Base-by-base conservation (phyloP, 1,284 basidiomycete species). In the Gymnopus androsaceus region DNA sequence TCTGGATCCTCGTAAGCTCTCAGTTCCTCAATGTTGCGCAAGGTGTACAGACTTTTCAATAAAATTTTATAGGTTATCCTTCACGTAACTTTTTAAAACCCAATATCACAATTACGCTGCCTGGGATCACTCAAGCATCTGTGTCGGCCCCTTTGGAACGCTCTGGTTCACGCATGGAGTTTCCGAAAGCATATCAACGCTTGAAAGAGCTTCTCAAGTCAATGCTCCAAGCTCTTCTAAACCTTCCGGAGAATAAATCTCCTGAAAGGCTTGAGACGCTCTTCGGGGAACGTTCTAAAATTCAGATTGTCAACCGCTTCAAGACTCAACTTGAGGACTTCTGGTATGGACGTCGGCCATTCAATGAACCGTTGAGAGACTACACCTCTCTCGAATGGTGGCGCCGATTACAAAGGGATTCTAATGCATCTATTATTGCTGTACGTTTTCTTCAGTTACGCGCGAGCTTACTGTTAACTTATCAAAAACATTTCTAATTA, bases 1-100 rank as follows among this genome's bases (percentile, higher is more conserved):
- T 23, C 58, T 67, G n/a, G 63, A 67, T 40, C 64, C 64, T 38
- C 60, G 59, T 66, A 15, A 30, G 53, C 53, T 15, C 12, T n/a
- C 11, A 12, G n/a, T n/a, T 30, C 27, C 34, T 36, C 34, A 25
- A 12, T n/a, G n/a, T n/a, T n/a, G 12, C 45, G 7, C 30, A 11
- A 48, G 19, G 14, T 19, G 7, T 12, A 38, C 23, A 14, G 9
- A 51, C 17, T 7, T 38, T 4, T 34, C 19, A 23, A 41, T 15
- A 42, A 19, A 23, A 23, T 36, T n/a, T 14, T 38, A 38, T 17
- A 51, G 49, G 49, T 9, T 51, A 51, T 41, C 15, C 49, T 15
- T 25, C 5, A 15, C 12, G 15, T 9, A 36, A 40, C 9, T 51
- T 37, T 40, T 17, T 51, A 15, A 36, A 51, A 14, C 36, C 37